phyloP scores from a whole-genome alignment of 257 asterid genomes.

The Datura wrightii region DNA sequence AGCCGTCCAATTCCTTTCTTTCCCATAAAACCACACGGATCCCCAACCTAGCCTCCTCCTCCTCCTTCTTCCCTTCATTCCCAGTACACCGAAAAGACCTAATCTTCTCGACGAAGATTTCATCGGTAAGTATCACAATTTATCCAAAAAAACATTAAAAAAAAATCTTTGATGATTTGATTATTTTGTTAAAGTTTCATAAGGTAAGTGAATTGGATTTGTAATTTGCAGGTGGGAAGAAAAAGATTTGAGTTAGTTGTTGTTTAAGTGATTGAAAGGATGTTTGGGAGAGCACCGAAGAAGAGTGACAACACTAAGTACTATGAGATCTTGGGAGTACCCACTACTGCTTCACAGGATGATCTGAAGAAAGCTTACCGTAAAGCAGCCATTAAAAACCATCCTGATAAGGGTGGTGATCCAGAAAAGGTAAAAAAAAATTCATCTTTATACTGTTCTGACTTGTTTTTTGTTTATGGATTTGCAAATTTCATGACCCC shows the following conservation, averaged over 20 bases:
- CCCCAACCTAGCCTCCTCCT: not conserved
- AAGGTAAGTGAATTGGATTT: not conserved
- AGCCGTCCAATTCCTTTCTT: not conserved
- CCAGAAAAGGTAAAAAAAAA: slow-evolving; percentile 35
- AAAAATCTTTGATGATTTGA: not conserved
- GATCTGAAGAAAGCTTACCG: slow-evolving; percentile 40
- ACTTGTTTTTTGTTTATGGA: not conserved
- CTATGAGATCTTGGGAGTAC: slow-evolving; percentile 36
- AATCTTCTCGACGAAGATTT: not conserved
- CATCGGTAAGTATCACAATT: not conserved
- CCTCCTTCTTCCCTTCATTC: not conserved
- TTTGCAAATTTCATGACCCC: not conserved
- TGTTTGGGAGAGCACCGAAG: slow-evolving; percentile 43
- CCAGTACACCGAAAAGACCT: not conserved
- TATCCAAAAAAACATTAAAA: not conserved
- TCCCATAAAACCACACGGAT: not conserved
- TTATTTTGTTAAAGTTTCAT: not conserved
- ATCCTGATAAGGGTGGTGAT: slow-evolving; percentile 43
- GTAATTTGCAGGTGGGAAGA: not conserved
- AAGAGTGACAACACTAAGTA: slow-evolving; percentile 40
- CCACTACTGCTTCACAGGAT: slow-evolving; percentile 34
- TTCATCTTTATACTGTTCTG: not conserved
- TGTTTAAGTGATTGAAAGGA: not conserved
- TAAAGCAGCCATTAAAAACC: slow-evolving; percentile 38
- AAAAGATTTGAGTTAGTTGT: not conserved